phyloP scores from a whole-genome alignment of 2,329 filamentous ascomycete species.

The Byssothecium circinans region DNA sequence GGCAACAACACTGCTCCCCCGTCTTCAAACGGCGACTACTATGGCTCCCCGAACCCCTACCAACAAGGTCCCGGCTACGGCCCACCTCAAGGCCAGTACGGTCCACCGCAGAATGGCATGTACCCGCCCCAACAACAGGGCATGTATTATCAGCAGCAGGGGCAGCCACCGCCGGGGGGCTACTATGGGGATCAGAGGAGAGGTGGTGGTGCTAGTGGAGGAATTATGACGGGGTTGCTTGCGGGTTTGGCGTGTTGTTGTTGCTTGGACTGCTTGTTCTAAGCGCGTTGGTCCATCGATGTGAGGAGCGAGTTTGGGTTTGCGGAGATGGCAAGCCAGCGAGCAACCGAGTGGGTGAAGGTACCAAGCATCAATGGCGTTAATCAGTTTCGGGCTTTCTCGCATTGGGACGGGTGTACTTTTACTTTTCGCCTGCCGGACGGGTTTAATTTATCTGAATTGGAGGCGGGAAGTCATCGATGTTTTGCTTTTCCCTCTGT shows the following conservation, averaged over 20 bases:
- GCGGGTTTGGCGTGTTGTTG: slow-evolving; percentile 55
- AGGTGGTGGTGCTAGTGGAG: slow-evolving; percentile 36
- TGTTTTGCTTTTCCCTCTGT: neutral
- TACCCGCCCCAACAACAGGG: slow-evolving; percentile 34
- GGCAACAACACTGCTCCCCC: slow-evolving; percentile 9
- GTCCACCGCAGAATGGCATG: slow-evolving; percentile 12
- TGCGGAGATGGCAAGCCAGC: neutral
- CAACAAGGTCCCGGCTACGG: slow-evolving; percentile 23
- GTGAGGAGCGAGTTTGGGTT: too few relatives aligned
- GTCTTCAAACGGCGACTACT: slow-evolving; percentile 16
- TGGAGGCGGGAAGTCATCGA: neutral
- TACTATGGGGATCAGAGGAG: slow-evolving; percentile 44
- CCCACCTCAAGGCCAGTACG: slow-evolving; percentile 37
- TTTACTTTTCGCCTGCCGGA: slow-evolving; percentile 12
- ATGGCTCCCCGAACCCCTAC: slow-evolving; percentile 21
- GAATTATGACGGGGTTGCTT: slow-evolving; percentile 48
- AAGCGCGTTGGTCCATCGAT: slow-evolving; percentile 12
- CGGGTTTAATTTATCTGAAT: slow-evolving; percentile 6
- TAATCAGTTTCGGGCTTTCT: neutral
- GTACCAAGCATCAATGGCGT: neutral
- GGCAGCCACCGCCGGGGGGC: slow-evolving; percentile 38
- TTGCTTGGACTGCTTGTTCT: slow-evolving; percentile 56
- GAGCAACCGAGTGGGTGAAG: neutral
- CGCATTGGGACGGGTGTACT: neutral
- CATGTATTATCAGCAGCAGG: slow-evolving; percentile 41